Conservation (phyloP, 2,329 filamentous ascomycete genomes). For the Cladosporium colombiae region DNA sequence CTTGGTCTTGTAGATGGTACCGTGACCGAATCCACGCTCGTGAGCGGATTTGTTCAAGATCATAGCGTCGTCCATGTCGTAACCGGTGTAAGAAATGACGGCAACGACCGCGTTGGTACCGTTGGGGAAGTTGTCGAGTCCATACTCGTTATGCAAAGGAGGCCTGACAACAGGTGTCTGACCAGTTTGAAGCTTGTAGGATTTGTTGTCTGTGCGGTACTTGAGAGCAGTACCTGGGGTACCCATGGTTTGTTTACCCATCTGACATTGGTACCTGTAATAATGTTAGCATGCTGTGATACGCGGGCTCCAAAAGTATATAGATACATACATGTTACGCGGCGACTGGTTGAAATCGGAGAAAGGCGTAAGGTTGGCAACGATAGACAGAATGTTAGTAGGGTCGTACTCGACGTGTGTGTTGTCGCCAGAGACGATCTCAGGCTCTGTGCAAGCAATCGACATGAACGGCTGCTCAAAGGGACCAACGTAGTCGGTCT, state of each 20-base stretch:
- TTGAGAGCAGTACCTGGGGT: conserved; percentile 82
- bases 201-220: conserved; percentile 95
- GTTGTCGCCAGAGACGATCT: conserved; percentile 83
- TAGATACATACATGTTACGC: conserved; percentile 82
- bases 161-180: conserved; percentile 92
- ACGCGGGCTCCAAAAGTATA: no score
- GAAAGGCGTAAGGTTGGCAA: conserved; percentile 98
- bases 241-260: conserved; percentile 99
- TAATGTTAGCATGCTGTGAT: background rate
- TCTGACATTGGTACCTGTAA: conserved; percentile 68
- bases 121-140: conserved; percentile 97
- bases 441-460: conserved; percentile 85
- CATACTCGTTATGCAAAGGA: conserved; percentile 92
- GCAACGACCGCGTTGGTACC: conserved; percentile 94
- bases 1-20: conserved; percentile 97
- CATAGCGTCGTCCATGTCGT: conserved; percentile 99
- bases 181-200: conserved; percentile 90
- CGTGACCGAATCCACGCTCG: conserved; percentile 92
- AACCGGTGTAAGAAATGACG: conserved; percentile 97
- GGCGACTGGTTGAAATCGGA: conserved; percentile 98
- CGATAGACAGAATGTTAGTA: conserved; percentile 94
- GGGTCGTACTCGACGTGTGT: conserved; percentile 94
- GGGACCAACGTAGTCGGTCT: conserved; percentile 84
- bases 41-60: conserved; percentile 97
- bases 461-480: conserved; percentile 99